These are phyloP conservation scores for Gonium pectorale DNA, from an alignment of 139 green algal genomes.

Conservation along the genomic window DNA sequence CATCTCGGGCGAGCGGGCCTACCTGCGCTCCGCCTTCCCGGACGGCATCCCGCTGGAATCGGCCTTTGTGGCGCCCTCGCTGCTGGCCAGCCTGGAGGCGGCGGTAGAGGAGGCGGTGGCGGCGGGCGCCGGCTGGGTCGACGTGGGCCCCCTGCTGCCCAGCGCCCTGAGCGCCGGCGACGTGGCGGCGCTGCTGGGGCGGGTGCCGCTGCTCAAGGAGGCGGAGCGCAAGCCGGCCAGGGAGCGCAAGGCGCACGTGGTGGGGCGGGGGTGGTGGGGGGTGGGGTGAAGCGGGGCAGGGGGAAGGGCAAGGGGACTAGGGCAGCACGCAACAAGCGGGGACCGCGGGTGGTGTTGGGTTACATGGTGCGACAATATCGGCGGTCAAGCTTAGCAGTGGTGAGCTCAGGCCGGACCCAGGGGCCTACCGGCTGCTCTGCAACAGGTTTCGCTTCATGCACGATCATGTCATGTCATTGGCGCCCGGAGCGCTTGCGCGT, in stretches of 20 bases:
- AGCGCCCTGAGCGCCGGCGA: slow-evolving; percentile 58
- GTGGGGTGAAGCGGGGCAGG: not conserved
- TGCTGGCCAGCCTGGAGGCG: slow-evolving; percentile 74
- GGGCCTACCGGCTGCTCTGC: no score
- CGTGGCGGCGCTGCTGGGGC: slow-evolving; percentile 55
- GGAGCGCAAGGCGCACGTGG: slow-evolving; percentile 23
- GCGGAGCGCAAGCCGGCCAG: slow-evolving; percentile 2
- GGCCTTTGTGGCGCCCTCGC: slow-evolving; percentile 68
- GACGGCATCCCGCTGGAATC: slow-evolving; percentile 74
- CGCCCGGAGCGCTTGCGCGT: no score
- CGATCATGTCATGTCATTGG: no score
- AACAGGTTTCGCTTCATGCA: no score
- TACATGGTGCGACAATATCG: not conserved
- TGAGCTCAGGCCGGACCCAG: no score
- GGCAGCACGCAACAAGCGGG: not conserved
- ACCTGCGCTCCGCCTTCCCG: slow-evolving; percentile 73
- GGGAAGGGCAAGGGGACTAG: not conserved
- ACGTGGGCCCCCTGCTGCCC: slow-evolving; percentile 67
- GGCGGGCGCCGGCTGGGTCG: slow-evolving; percentile 50
- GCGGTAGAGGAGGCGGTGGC: slow-evolving; percentile 64
- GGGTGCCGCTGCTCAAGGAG: slow-evolving; percentile 14
- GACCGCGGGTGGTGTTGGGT: not conserved
- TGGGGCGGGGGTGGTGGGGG: not conserved
- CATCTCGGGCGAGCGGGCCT: slow-evolving; percentile 58
- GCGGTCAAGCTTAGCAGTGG: no score